Evolutionary conservation across 495 filamentous ascomycete genomes (phyloP).

Genomic region (Penicilliopsis zonata): DNA sequence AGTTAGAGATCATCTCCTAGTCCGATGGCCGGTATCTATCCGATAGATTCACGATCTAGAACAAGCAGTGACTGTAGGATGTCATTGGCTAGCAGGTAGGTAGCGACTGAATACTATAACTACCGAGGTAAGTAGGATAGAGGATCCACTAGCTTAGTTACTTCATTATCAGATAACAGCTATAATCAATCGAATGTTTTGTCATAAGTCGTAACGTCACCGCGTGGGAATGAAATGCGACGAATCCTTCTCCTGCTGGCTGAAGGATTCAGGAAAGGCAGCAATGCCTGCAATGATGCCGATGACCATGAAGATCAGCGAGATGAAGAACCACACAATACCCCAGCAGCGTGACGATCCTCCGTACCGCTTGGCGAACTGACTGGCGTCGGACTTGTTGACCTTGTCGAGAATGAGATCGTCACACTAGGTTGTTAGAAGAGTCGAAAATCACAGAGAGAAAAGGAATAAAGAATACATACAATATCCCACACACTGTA

Average conservation of each 20-base stretch:
- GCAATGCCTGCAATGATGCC: conserved; percentile 65
- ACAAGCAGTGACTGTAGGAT: too few relatives aligned
- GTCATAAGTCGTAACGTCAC: background rate
- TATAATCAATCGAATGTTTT: background rate
- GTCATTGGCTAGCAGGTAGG: too few relatives aligned
- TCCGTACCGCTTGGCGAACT: conserved; percentile 66
- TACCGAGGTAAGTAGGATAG: too few relatives aligned
- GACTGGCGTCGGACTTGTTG: conserved; percentile 68
- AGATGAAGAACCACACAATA: conserved; percentile 63
- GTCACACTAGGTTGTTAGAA: conserved; percentile 58
- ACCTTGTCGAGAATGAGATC: conserved; percentile 77
- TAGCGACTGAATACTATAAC: too few relatives aligned
- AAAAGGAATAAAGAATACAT: too few relatives aligned
- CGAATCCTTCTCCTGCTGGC: conserved; percentile 56
- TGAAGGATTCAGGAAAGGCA: conserved; percentile 57
- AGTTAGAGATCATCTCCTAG: too few relatives aligned
- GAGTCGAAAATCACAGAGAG: too few relatives aligned
- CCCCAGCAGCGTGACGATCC: conserved; percentile 77
- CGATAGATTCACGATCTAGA: too few relatives aligned
- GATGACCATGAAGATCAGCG: conserved; percentile 53
- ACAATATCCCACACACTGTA: conserved; percentile 82
- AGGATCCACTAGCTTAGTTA: too few relatives aligned
- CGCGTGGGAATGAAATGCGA: conserved; percentile 49
- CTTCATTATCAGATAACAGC: too few relatives aligned
- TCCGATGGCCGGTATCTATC: too few relatives aligned